phyloP scores from a whole-genome alignment of 2,329 filamentous ascomycete species.

The Cyphellophora europaea region DNA sequence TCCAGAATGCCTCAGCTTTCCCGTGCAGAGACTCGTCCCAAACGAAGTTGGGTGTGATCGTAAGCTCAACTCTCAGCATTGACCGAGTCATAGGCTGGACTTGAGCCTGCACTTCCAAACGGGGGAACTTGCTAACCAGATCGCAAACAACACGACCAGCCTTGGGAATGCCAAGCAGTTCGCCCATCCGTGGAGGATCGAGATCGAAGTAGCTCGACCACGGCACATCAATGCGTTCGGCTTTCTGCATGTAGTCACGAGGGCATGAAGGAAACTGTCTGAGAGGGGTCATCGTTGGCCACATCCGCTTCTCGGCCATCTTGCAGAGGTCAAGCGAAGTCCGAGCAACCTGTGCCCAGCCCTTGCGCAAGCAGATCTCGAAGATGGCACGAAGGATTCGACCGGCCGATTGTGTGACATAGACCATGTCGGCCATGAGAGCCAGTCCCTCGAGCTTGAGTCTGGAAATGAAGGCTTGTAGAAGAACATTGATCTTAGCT shows the following conservation, averaged over 20 bases:
- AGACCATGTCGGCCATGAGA: conserved; percentile 96
- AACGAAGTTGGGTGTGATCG: conserved; percentile 86
- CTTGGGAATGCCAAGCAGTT: conserved; percentile 82
- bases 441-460: conserved; percentile 89
- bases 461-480: conserved; percentile 93
- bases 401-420: conserved; percentile 94
- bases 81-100: conserved; percentile 92
- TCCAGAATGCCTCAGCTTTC: conserved; percentile 87
- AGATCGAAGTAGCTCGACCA: conserved; percentile 94
- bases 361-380: conserved; percentile 94
- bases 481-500: conserved; percentile 93
- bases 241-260: conserved; percentile 78
- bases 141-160: conserved; percentile 77
- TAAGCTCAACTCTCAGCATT: conserved; percentile 81
- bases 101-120: conserved; percentile 84
- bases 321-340: conserved; percentile 91
- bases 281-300: conserved; percentile 95
- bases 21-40: conserved; percentile 92
- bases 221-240: conserved; percentile 86
- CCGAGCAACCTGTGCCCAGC: conserved; percentile 88
- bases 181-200: conserved; percentile 91
- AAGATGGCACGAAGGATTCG: conserved; percentile 93
- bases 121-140: conserved; percentile 84
- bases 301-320: conserved; percentile 99
- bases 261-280: conserved; percentile 80